These are phyloP conservation scores for Penicillium hordei DNA, from an alignment of 2,329 filamentous ascomycete species.

Conservation along the genomic window DNA sequence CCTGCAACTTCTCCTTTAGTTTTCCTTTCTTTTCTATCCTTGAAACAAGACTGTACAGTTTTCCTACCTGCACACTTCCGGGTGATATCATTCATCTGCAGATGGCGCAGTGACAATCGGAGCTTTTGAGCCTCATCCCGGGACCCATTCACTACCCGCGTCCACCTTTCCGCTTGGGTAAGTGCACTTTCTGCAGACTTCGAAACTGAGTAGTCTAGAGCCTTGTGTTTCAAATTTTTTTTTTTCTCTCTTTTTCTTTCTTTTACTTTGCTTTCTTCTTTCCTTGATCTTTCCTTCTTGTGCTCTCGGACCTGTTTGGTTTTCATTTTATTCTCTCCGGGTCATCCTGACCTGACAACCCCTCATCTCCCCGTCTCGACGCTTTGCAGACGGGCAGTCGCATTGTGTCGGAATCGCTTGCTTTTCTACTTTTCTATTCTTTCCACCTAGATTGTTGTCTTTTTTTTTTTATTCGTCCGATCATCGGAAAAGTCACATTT, in stretches of 20 bases:
- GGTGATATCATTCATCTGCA: constrained; percentile 17
- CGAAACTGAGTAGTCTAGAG: not conserved
- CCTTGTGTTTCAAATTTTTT: not conserved
- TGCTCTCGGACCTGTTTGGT: not conserved
- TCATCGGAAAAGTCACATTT: not conserved
- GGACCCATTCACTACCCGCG: constrained; percentile 11
- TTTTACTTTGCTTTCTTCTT: not conserved
- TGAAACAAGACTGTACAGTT: constrained; percentile 1
- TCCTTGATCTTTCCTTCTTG: not conserved
- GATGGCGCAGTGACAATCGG: constrained; percentile 12
- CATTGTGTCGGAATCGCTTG: not conserved
- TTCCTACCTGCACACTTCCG: constrained; percentile 2
- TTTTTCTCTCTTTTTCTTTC: not conserved
- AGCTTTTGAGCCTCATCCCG: constrained; percentile 25
- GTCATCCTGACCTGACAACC: constrained; percentile 1
- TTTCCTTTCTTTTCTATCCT: constrained; percentile 1
- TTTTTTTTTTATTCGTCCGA: not conserved
- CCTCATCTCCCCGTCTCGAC: constrained; percentile 7
- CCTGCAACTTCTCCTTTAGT: not conserved
- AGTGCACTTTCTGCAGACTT: constrained; percentile 10
- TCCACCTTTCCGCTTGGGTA: constrained; percentile 13
- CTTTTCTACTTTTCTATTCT: not conserved
- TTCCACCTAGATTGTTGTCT: not conserved
- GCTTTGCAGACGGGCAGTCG: constrained; percentile 1
- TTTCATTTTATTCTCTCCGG: not conserved